Evolutionary conservation across 305 asterid genomes (phyloP).

Genomic region (Fraxinus latifolia): DNA sequence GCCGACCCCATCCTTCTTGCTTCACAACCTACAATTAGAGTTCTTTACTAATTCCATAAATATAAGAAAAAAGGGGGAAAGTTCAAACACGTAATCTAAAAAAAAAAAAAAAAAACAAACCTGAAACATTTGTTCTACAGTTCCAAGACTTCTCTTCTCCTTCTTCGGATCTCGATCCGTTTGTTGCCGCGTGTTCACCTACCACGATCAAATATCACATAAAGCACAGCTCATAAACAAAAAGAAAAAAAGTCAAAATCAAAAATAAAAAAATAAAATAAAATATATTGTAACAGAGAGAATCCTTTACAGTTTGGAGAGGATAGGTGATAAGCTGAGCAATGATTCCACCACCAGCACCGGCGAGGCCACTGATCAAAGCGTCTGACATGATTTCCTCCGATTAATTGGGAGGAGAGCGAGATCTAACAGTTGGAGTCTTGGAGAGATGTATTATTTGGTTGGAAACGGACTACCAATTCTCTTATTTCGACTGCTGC

Average conservation of each 20-base stretch:
- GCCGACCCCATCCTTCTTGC: slow-evolving; percentile 90
- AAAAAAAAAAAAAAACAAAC: slow-evolving; percentile 20
- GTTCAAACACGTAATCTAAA: neutral
- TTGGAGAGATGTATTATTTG: neutral
- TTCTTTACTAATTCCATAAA: slow-evolving; percentile 18
- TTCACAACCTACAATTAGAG: slow-evolving; percentile 52
- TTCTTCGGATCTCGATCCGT: slow-evolving; percentile 77
- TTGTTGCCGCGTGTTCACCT: slow-evolving; percentile 94
- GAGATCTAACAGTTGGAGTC: neutral
- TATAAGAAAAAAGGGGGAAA: neutral
- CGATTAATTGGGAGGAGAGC: neutral
- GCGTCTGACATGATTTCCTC: slow-evolving; percentile 74
- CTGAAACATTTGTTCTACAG: slow-evolving; percentile 67
- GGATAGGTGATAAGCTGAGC: slow-evolving; percentile 96
- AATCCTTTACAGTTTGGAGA: slow-evolving; percentile 64
- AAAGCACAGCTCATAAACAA: neutral
- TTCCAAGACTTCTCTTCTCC: slow-evolving; percentile 57
- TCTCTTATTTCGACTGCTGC: neutral
- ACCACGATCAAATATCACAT: slow-evolving; percentile 26
- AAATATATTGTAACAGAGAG: neutral
- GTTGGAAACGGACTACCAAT: neutral
- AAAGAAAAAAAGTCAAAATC: neutral
- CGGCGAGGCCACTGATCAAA: slow-evolving; percentile 93
- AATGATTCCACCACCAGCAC: slow-evolving; percentile 93
- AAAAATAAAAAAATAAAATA: neutral